phyloP scores from a whole-genome alignment of 768 basidiomycete species.

The Dentipellis sp. region DNA sequence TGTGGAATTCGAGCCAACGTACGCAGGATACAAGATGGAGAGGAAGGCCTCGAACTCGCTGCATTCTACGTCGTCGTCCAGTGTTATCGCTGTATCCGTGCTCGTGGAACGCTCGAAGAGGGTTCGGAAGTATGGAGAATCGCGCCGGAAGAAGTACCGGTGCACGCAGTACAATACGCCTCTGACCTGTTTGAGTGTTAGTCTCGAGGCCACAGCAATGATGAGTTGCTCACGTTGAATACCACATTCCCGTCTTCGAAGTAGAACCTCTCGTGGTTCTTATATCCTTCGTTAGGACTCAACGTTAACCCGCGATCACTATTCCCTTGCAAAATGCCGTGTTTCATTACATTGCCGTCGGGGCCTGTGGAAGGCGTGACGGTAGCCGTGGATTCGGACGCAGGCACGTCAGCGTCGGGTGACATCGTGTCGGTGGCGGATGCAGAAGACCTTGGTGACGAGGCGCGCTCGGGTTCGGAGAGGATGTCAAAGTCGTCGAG shows the following conservation, averaged over 20 bases:
- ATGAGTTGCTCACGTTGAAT: background rate
- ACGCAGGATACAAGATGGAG: background rate
- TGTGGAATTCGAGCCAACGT: background rate
- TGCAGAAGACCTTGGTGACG: no score
- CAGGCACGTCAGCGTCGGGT: no score
- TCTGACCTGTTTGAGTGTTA: conserved; percentile 1
- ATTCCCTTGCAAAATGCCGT: no score
- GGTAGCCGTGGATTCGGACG: no score
- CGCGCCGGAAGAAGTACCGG: conserved; percentile 2
- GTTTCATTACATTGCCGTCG: no score
- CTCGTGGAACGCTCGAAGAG: background rate
- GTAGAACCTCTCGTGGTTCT: background rate
- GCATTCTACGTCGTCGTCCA: background rate
- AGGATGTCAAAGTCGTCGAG: no score
- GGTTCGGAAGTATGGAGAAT: conserved; percentile 5
- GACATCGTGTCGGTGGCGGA: no score
- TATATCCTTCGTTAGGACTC: background rate
- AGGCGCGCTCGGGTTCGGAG: no score
- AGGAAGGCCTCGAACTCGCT: background rate
- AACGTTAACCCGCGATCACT: no score
- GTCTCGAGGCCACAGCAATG: background rate
- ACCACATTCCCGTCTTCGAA: background rate
- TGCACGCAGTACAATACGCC: conserved; percentile 5
- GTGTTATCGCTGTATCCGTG: background rate
- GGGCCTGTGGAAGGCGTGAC: no score